A percentile compares a stretch with the other conserved stretches of the same genome.
Evolutionary conservation across 2,329 filamentous ascomycete species (phyloP).

Genomic region (Penicillium sp.): DNA sequence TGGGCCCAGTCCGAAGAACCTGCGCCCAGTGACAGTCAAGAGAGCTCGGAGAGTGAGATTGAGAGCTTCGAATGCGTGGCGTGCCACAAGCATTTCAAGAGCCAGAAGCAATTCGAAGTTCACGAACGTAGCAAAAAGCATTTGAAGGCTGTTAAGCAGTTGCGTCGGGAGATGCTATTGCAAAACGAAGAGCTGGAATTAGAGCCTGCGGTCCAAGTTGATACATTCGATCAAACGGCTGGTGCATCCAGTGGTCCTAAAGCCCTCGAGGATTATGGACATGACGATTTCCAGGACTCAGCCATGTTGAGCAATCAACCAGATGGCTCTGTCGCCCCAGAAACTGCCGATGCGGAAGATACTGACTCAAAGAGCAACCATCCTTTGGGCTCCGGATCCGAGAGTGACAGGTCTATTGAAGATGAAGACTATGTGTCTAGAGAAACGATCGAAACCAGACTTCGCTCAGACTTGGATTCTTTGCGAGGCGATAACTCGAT

Average conservation of each 20-base stretch:
- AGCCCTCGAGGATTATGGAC: not conserved
- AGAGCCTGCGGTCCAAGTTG: conserved; percentile 3
- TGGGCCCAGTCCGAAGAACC: conserved; percentile 64
- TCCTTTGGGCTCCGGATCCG: not conserved
- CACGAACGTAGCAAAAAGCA: conserved; percentile 98
- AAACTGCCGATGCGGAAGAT: not conserved
- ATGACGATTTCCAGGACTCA: not conserved
- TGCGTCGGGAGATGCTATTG: conserved; percentile 75
- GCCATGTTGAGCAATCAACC: not conserved
- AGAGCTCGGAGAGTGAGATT: conserved; percentile 45
- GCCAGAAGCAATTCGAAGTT: conserved; percentile 81
- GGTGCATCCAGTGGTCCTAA: not conserved
- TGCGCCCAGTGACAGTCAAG: conserved; percentile 46
- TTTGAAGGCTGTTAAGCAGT: conserved; percentile 72
- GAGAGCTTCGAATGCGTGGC: conserved; percentile 60
- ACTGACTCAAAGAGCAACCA: not conserved
- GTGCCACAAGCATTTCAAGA: conserved; percentile 69
- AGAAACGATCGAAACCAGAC: conserved; percentile 38
- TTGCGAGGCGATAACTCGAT: conserved; percentile 10
- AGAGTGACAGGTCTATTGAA: conserved; percentile 3
- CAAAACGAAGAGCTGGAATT: conserved; percentile 57
- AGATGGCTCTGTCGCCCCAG: not conserved
- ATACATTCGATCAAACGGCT: not conserved
- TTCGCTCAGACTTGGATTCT: conserved; percentile 23
- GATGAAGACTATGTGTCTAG: conserved; percentile 42